Evolutionary conservation across 768 basidiomycete genomes (phyloP), one percentile per base, ranked within the genome.

Genomic region (Lactarius hatsudake): DNA sequence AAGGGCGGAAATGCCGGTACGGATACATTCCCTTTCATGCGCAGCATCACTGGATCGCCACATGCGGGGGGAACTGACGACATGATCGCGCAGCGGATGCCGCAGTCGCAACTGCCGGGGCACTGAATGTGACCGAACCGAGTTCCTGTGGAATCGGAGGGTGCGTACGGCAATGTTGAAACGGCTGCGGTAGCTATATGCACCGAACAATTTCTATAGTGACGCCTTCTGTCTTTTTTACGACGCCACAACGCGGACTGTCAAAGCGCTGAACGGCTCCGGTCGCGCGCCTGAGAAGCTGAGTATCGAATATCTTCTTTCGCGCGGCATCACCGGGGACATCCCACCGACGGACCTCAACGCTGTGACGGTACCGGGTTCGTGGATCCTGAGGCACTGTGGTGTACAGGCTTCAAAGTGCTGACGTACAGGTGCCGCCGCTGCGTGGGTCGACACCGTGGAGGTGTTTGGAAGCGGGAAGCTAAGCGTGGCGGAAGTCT

Each of bases 1-100:
- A 90, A 89, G 76, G 97, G 97, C 15, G 97, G 97, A 61, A 99
- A 99, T 79, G 96, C 96, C 72, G 96, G 93, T 92, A 74, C 57
- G 81, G 67, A 6, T 55, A 59, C 34, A n/a, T 43, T 45, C 57
- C 10, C 8, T 63, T 59, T 12, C 10, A 36, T 55, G 13, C 12
- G 5, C 30, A 32, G 12, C 28, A 30, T 10, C 12, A 12, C 26
- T 17, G n/a, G 45, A 48, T 23, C n/a, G n/a, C 48, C n/a, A 48
- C n/a, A 48, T 18, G 36, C 18, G 26, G 34, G 36, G 34, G 5
- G 12, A n/a, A n/a, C 45, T 51, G 26, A 59, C 57, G 8, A 51
- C 40, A 13, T 34, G 34, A 34, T n/a, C n/a, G 17, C 20, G 15
- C 68, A 94, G 93, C 92, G 68, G 94, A 97, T 78, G 94, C 94